phyloP scores from a whole-genome alignment of 1,284 basidiomycete species.

The Austropuccinia psidii region DNA sequence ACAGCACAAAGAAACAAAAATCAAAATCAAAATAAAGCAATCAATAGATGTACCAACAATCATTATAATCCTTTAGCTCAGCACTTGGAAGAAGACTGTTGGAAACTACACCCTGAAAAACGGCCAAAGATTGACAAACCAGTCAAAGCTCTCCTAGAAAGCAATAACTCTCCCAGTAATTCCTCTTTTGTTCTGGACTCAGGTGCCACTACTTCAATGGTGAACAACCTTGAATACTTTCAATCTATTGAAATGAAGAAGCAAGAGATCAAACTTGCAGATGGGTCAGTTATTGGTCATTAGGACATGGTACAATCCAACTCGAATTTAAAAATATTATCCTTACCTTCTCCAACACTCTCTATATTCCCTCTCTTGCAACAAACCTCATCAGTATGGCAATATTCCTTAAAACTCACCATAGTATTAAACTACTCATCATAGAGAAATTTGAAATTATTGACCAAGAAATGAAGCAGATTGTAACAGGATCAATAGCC shows the following conservation, averaged over 20 bases:
- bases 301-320: no score
- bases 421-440: no score
- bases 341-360: no score
- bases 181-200: background rate
- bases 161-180: background rate
- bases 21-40: background rate
- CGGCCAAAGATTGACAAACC: background rate
- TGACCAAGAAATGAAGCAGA: no score
- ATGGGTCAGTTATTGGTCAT: background rate
- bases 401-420: no score
- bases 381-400: no score
- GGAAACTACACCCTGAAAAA: background rate
- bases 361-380: no score
- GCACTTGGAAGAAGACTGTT: background rate
- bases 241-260: background rate
- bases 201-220: constrained; percentile 3
- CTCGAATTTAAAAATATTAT: no score
- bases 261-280: background rate
- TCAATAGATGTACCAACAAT: background rate
- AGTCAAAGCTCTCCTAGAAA: background rate
- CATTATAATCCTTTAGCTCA: background rate
- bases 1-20: background rate
- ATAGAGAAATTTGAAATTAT: no score
- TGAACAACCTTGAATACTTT: background rate
- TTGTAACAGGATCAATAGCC: no score